These are phyloP conservation scores for Phytopythium boreale DNA, from an alignment of 352 stramenopile species.

Conservation along the genomic window DNA sequence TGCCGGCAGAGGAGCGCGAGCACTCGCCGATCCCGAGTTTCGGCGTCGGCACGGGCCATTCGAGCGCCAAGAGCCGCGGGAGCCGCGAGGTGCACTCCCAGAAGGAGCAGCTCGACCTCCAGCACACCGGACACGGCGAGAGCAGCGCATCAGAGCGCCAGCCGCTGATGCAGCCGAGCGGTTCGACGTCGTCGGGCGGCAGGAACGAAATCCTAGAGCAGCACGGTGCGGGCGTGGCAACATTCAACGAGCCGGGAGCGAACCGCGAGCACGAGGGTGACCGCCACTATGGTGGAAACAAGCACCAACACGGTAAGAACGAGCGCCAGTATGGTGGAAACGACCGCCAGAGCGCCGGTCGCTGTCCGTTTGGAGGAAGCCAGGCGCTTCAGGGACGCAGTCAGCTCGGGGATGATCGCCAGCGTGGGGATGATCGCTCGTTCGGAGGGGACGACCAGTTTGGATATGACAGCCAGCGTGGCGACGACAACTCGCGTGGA, in stretches of 20 bases:
- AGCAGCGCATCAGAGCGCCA: neutral
- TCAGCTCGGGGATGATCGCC: neutral
- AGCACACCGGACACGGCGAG: neutral
- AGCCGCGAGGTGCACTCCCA: conserved; percentile 1
- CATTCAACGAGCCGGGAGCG: neutral
- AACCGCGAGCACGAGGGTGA: neutral
- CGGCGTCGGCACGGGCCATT: conserved; percentile 6
- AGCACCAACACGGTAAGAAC: neutral
- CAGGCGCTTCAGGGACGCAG: neutral
- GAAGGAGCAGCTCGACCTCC: neutral
- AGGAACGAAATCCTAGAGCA: neutral
- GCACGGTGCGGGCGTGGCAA: neutral
- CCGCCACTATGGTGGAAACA: neutral
- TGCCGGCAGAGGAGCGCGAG: neutral
- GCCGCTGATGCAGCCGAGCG: neutral
- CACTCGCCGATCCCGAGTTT: conserved; percentile 1
- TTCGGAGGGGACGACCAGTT: neutral
- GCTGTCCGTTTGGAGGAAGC: neutral
- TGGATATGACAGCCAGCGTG: neutral
- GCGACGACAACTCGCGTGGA: neutral
- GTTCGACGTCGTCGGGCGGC: neutral
- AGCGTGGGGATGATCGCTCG: neutral
- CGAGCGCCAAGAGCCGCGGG: conserved; percentile 6
- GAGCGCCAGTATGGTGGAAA: neutral
- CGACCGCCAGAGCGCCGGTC: neutral